Evolutionary conservation across 1,284 basidiomycete species (phyloP).

Genomic region (Abortiporus biennis): DNA sequence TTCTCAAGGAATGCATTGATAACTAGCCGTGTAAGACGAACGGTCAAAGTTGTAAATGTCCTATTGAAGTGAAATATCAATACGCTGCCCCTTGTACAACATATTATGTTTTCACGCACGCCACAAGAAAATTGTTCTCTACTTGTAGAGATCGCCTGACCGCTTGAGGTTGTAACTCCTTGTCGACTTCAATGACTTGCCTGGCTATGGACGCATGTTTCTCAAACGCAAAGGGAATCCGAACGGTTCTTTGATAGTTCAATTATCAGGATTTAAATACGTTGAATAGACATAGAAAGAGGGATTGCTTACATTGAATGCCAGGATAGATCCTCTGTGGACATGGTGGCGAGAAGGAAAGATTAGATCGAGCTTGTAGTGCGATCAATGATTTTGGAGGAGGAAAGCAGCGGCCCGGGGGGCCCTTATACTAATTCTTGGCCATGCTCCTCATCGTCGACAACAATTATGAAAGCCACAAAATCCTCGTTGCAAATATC

Average conservation of each 20-base stretch:
- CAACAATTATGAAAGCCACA: too few species aligned
- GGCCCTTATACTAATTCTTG: too few species aligned
- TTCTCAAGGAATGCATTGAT: conserved; percentile 86
- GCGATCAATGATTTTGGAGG: too few species aligned
- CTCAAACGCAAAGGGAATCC: conserved; percentile 69
- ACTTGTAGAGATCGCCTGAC: conserved; percentile 68
- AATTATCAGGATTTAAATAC: too few species aligned
- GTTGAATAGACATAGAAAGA: too few species aligned
- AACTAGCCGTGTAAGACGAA: conserved; percentile 77
- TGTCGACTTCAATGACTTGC: conserved; percentile 79
- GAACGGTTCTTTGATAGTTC: conserved; percentile 61
- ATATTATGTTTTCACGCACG: conserved; percentile 40
- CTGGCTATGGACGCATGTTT: conserved; percentile 76
- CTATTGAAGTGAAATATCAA: conserved; percentile 29
- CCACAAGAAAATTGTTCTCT: conserved; percentile 61
- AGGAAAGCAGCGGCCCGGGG: too few species aligned
- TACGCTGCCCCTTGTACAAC: conserved; percentile 5
- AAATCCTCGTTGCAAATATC: too few species aligned
- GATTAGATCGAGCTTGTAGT: too few species aligned
- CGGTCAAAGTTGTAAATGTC: conserved; percentile 68
- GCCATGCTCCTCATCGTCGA: too few species aligned
- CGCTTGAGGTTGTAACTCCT: conserved; percentile 73
- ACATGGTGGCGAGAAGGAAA: conserved; percentile 24
- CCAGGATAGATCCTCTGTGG: conserved; percentile 17
- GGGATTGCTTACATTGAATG: conserved; percentile 22